Evolutionary conservation across 2,329 filamentous ascomycete genomes (phyloP).

Genomic region (Botrytis deweyae): DNA sequence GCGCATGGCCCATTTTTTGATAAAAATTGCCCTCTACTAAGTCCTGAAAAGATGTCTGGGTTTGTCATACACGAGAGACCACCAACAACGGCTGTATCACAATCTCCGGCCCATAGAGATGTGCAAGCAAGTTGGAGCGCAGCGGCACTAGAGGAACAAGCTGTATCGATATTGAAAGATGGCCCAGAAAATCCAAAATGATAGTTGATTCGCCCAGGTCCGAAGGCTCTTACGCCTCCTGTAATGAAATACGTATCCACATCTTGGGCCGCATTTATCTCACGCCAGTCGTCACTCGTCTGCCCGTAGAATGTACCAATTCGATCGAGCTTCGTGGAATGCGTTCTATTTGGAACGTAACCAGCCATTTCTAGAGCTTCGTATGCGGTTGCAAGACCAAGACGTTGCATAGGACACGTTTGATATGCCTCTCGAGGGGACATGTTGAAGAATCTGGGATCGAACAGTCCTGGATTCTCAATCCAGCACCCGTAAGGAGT

Average conservation of each 20-base stretch:
- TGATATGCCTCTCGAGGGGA: slow-evolving; percentile 77
- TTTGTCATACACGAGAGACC: slow-evolving; percentile 38
- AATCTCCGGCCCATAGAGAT: slow-evolving; percentile 36
- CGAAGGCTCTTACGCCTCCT: slow-evolving; percentile 39
- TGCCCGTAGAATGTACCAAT: slow-evolving; percentile 40
- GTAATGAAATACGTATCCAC: slow-evolving; percentile 39
- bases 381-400: slow-evolving; percentile 74
- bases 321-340: slow-evolving; percentile 45
- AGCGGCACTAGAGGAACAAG: slow-evolving; percentile 44
- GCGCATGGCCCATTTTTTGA: slow-evolving; percentile 48
- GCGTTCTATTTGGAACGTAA: slow-evolving; percentile 52
- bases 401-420: slow-evolving; percentile 77
- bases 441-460: slow-evolving; percentile 86
- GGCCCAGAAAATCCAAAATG: slow-evolving; percentile 47
- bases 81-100: slow-evolving; percentile 38
- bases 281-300: slow-evolving; percentile 39
- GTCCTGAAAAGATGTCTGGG: slow-evolving; percentile 37
- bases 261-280: slow-evolving; percentile 37
- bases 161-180: slow-evolving; percentile 44
- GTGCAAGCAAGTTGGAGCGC: slow-evolving; percentile 39
- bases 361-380: slow-evolving; percentile 81
- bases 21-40: slow-evolving; percentile 38
- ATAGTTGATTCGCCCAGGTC: slow-evolving; percentile 42
- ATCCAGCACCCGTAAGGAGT: slow-evolving; percentile 72
- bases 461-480: slow-evolving; percentile 73